Percentiles rank a stretch among this genome's conserved stretches.
Evolutionary conservation across 2,329 filamentous ascomycete genomes (phyloP).

Genomic region (Talaromyces sp.): DNA sequence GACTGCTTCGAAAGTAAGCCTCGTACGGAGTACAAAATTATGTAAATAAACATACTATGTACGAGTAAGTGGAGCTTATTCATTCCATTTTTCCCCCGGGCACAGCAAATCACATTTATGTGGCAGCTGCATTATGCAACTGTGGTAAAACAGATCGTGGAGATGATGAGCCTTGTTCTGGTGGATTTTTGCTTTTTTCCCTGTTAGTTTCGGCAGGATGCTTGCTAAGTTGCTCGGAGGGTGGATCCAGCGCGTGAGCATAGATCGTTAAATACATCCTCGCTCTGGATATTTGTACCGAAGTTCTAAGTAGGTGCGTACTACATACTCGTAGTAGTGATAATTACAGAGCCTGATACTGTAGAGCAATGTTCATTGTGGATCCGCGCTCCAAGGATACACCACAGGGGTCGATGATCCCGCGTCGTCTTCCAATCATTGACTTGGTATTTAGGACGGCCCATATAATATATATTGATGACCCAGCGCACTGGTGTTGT

Average conservation of each 20-base stretch:
- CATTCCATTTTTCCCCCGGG: neutral
- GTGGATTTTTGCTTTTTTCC: neutral
- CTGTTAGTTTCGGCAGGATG: neutral
- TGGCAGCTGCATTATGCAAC: constrained; percentile 10
- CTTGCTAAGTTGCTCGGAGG: neutral
- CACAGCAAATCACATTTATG: constrained; percentile 9
- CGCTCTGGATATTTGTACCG: neutral
- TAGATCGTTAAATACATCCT: neutral
- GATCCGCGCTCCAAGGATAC: neutral
- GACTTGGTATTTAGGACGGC: neutral
- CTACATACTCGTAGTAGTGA: neutral
- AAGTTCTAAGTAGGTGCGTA: neutral
- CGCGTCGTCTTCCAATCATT: neutral
- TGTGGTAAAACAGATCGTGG: constrained; percentile 12
- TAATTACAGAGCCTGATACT: neutral
- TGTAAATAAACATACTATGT: neutral
- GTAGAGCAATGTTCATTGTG: constrained; percentile 1
- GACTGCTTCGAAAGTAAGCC: constrained; percentile 5
- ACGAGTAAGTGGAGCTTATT: neutral
- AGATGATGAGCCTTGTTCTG: constrained; percentile 4
- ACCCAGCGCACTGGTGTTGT: constrained; percentile 7
- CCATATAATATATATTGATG: constrained; percentile 1
- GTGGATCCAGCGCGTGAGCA: neutral
- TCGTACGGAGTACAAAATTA: neutral
- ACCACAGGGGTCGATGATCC: neutral